Percentiles rank a stretch among this genome's conserved stretches.
phyloP scores from a whole-genome alignment of 1,284 basidiomycete genomes.

The Volvariella surrecta region DNA sequence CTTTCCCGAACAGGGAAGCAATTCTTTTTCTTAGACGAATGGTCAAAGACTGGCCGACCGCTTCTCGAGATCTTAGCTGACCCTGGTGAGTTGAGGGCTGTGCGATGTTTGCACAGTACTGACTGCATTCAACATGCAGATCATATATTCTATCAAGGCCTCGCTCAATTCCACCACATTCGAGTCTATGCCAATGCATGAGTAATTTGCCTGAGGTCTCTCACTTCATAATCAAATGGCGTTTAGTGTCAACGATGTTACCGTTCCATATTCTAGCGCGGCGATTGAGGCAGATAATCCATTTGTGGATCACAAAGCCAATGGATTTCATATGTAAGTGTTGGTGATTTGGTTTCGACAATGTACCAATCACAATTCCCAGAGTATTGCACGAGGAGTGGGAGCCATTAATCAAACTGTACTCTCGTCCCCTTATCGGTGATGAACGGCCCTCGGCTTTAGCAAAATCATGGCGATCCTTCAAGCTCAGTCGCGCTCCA shows the following conservation, averaged over 20 bases:
- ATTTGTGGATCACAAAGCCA: constrained; percentile 50
- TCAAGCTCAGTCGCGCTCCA: constrained; percentile 30
- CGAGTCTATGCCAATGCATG: constrained; percentile 77
- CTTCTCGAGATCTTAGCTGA: constrained; percentile 83
- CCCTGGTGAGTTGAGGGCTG: constrained; percentile 37
- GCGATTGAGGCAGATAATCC: constrained; percentile 66
- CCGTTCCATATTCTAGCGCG: constrained; percentile 78
- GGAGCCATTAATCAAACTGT: constrained; percentile 44
- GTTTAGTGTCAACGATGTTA: constrained; percentile 58
- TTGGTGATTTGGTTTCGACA: constrained; percentile 1
- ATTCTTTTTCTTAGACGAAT: constrained; percentile 69
- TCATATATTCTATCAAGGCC: constrained; percentile 70
- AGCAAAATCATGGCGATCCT: constrained; percentile 7
- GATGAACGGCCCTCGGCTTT: constrained; percentile 19
- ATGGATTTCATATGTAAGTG: constrained; percentile 56
- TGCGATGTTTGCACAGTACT: background rate
- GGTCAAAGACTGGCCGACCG: constrained; percentile 59
- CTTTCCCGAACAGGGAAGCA: constrained; percentile 84
- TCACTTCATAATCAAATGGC: background rate
- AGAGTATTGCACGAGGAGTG: constrained; percentile 55
- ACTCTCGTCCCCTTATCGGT: constrained; percentile 29
- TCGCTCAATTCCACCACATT: constrained; percentile 61
- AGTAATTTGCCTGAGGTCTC: constrained; percentile 3
- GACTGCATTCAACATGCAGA: constrained; percentile 31
- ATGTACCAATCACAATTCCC: constrained; percentile 2